Conservation (phyloP, 2,329 filamentous ascomycete genomes). For the Lecanosticta acicola region DNA sequence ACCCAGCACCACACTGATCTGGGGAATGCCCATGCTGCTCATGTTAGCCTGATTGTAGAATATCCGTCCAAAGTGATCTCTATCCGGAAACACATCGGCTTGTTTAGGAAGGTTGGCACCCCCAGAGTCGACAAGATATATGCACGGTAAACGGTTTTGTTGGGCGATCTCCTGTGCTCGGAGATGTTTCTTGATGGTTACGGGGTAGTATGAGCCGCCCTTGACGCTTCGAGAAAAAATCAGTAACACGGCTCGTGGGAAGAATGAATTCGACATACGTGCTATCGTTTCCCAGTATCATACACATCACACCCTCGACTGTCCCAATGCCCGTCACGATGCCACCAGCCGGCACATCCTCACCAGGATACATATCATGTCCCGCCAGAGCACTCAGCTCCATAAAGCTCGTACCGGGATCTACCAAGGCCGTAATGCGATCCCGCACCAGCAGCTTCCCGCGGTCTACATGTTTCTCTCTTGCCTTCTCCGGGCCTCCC, state of each 20-base stretch:
- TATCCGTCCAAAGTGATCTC: slow-evolving; percentile 91
- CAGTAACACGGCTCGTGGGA: too few relatives aligned
- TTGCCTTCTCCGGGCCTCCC: slow-evolving; percentile 74
- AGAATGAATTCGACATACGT: slow-evolving; percentile 55
- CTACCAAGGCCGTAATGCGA: slow-evolving; percentile 77
- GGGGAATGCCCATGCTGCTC: slow-evolving; percentile 81
- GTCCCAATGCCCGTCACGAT: slow-evolving; percentile 90
- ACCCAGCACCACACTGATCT: slow-evolving; percentile 94
- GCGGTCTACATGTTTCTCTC: slow-evolving; percentile 77
- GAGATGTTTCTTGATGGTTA: slow-evolving; percentile 96
- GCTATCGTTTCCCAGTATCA: slow-evolving; percentile 93
- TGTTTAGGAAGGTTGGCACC: slow-evolving; percentile 94
- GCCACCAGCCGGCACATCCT: slow-evolving; percentile 81
- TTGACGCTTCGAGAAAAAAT: slow-evolving; percentile 61
- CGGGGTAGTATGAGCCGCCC: slow-evolving; percentile 92
- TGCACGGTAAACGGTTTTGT: slow-evolving; percentile 78
- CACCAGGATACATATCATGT: slow-evolving; percentile 76
- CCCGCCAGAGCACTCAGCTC: slow-evolving; percentile 92
- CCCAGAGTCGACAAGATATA: slow-evolving; percentile 94
- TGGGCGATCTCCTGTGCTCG: slow-evolving; percentile 84
- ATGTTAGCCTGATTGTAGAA: slow-evolving; percentile 98
- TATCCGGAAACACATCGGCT: slow-evolving; percentile 90
- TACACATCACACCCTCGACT: slow-evolving; percentile 83
- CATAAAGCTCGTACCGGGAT: slow-evolving; percentile 83
- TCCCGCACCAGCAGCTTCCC: slow-evolving; percentile 95